phyloP scores from a whole-genome alignment of 106 monocot species.

The Agapanthus africanus region DNA sequence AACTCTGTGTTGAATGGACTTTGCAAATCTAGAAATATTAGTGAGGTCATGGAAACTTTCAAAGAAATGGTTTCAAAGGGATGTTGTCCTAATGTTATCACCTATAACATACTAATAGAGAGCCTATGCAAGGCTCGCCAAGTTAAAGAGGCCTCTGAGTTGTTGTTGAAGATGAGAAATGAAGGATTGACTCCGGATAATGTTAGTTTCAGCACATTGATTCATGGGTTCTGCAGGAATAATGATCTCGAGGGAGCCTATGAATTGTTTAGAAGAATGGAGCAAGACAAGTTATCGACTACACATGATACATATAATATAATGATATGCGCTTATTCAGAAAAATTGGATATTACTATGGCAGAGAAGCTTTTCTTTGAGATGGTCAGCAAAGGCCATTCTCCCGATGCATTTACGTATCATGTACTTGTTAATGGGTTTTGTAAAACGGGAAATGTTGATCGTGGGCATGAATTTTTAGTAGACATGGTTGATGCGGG shows the following conservation, averaged over 20 bases:
- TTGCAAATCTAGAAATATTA: constrained; percentile 66
- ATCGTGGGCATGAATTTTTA: constrained; percentile 50
- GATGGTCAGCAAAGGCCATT: constrained; percentile 42
- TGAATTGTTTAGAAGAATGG: constrained; percentile 50
- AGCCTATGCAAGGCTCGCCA: constrained; percentile 54
- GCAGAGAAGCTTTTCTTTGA: constrained; percentile 66
- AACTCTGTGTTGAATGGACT: constrained; percentile 82
- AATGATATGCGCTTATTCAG: constrained; percentile 59
- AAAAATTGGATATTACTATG: constrained; percentile 42
- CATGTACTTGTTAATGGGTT: constrained; percentile 59
- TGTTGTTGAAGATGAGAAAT: constrained; percentile 49
- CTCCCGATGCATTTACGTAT: constrained; percentile 66
- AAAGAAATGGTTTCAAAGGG: constrained; percentile 69
- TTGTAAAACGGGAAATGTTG: constrained; percentile 51
- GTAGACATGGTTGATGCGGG: constrained; percentile 32
- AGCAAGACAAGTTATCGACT: constrained; percentile 27
- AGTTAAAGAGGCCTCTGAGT: constrained; percentile 50
- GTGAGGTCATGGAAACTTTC: constrained; percentile 60
- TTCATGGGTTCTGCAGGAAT: constrained; percentile 70
- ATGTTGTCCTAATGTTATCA: constrained; percentile 68
- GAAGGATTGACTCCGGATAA: constrained; percentile 62
- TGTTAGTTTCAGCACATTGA: constrained; percentile 76
- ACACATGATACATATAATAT: constrained; percentile 65
- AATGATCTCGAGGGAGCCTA: constrained; percentile 63
- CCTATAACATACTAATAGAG: constrained; percentile 88